phyloP scores from a whole-genome alignment of 2,329 filamentous ascomycete species.

The Diaporthe capsici region DNA sequence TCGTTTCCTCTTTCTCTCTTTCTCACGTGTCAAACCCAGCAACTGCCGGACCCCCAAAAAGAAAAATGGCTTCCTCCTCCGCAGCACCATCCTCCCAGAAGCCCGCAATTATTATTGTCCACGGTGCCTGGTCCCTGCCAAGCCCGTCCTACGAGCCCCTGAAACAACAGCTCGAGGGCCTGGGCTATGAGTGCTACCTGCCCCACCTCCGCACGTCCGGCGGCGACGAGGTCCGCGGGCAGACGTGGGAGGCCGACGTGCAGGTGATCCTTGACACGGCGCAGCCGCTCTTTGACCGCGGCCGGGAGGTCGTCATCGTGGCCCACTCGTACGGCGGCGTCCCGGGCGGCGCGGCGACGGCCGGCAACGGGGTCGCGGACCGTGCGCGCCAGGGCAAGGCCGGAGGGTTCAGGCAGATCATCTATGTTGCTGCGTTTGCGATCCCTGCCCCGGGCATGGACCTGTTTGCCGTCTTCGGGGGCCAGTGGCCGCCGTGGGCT shows the following conservation, averaged over 20 bases:
- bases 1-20: background rate
- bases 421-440: slow-evolving; percentile 40
- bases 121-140: slow-evolving; percentile 26
- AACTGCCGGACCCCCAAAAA: background rate
- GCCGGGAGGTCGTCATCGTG: slow-evolving; percentile 8
- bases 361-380: slow-evolving; percentile 24
- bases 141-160: slow-evolving; percentile 26
- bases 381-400: background rate
- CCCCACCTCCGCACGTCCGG: slow-evolving; percentile 27
- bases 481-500: slow-evolving; percentile 39
- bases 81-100: background rate
- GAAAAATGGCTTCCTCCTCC: background rate
- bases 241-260: slow-evolving; percentile 25
- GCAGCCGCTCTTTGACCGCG: slow-evolving; percentile 12
- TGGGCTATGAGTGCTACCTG: slow-evolving; percentile 25
- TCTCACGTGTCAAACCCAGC: background rate
- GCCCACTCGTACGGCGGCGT: slow-evolving; percentile 24
- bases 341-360: slow-evolving; percentile 14
- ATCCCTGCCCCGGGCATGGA: slow-evolving; percentile 22
- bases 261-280: slow-evolving; percentile 22
- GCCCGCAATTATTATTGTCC: slow-evolving; percentile 29
- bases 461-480: slow-evolving; percentile 28
- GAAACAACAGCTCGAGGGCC: slow-evolving; percentile 19
- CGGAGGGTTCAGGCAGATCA: slow-evolving; percentile 19
- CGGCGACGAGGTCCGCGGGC: slow-evolving; percentile 7